Base-by-base conservation (phyloP, 1,284 basidiomycete species). In the Phellinidium pouzarii region DNA sequence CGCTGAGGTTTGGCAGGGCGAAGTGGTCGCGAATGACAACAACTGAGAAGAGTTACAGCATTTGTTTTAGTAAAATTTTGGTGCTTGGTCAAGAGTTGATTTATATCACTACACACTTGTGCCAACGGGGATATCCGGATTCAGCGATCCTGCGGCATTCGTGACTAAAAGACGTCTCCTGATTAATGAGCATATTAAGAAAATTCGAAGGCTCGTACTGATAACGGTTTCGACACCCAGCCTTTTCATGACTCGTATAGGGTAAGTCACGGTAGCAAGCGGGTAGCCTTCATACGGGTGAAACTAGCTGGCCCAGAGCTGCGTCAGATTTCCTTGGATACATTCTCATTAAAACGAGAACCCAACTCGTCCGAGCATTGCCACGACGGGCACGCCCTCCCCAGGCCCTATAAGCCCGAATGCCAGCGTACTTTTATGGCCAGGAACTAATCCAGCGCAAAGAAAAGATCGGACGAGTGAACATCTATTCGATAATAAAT, bases 11-110 rank as follows among this genome's bases (percentile, higher is more conserved):
- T 1, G 90, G 91, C 14, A 93, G 70, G 0, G 87, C 87, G 44
- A 93, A 67, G 62, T 93, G 90, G 66, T 93, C 90, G 48, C 85
- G 84, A 19, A 93, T 72, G 12, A 86, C 81, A 44, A 92, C 84
- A 59, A 93, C 87, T 89, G 52, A 3, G 44, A 45, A 44, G 44
- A 11, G n/a, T n/a, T n/a, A n/a, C n/a, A n/a, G n/a, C n/a, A n/a
- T n/a, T n/a, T n/a, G n/a, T n/a, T n/a, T n/a, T n/a, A n/a, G n/a
- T n/a, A n/a, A n/a, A n/a, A n/a, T n/a, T n/a, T n/a, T n/a, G n/a
- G n/a, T n/a, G n/a, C n/a, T n/a, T n/a, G n/a, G n/a, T n/a, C n/a
- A n/a, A 9, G 25, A 26, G 34, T 11, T 25, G 25, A 44, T 51
- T 20, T n/a, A 14, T 47, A 27, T 19, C 27, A 3, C 23, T 22